Conservation (phyloP, 192 early-diverging fungal genomes). For the Coemansia aciculifera region DNA sequence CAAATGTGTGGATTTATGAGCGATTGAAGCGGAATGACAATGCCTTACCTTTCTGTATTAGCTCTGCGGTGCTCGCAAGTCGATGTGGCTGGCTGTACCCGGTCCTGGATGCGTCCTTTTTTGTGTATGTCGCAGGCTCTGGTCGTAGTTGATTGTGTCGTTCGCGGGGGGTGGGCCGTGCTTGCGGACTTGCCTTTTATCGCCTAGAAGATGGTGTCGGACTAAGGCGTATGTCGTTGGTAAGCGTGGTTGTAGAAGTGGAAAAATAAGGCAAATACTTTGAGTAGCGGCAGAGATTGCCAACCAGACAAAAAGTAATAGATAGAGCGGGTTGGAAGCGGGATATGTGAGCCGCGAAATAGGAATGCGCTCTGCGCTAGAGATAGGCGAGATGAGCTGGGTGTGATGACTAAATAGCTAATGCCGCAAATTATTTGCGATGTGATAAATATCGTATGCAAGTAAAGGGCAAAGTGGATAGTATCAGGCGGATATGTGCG, state of each 20-base stretch:
- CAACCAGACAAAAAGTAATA: background rate
- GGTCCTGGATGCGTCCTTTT: background rate
- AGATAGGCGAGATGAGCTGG: background rate
- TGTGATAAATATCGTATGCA: conserved; percentile 2
- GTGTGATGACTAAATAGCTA: background rate
- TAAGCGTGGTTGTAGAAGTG: background rate
- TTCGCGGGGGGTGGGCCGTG: background rate
- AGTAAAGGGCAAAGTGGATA: background rate
- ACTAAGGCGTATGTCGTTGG: background rate
- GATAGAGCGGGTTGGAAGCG: background rate
- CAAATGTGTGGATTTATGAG: background rate
- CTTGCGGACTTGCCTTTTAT: background rate
- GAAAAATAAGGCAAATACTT: conserved; percentile 2
- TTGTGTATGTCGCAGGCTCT: background rate
- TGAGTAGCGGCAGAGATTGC: background rate
- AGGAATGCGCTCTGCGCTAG: background rate
- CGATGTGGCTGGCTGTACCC: background rate
- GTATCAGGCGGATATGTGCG: background rate
- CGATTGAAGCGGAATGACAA: background rate
- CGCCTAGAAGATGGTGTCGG: background rate
- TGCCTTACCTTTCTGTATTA: background rate
- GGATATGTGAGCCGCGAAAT: background rate
- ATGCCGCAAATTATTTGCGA: background rate
- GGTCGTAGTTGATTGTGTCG: background rate
- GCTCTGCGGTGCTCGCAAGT: background rate